phyloP scores from a whole-genome alignment of 306 rosid genomes.

The Mucuna pruriens region DNA sequence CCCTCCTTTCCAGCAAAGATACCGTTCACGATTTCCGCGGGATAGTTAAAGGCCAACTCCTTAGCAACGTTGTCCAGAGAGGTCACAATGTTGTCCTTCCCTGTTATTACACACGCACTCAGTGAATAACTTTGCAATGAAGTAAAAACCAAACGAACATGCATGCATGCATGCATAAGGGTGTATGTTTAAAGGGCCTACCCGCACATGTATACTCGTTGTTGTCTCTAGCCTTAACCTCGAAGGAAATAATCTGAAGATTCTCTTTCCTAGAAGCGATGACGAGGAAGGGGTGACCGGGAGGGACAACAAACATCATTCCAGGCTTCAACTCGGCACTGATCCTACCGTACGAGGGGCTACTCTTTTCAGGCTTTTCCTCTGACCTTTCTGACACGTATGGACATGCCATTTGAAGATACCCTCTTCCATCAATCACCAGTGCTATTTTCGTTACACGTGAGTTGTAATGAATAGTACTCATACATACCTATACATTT shows the following conservation, averaged over 20 bases:
- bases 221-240: constrained; percentile 58
- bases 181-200: background rate
- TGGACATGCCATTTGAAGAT: constrained; percentile 68
- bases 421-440: constrained; percentile 56
- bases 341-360: constrained; percentile 39
- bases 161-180: background rate
- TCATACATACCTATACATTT: constrained; percentile 59
- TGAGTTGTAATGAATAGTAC: constrained; percentile 53
- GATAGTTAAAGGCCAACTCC: constrained; percentile 51
- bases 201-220: constrained; percentile 51
- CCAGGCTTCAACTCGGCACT: constrained; percentile 44
- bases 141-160: background rate
- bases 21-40: constrained; percentile 54
- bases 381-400: constrained; percentile 40
- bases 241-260: constrained; percentile 58
- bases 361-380: background rate
- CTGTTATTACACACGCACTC: constrained; percentile 21
- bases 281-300: constrained; percentile 61
- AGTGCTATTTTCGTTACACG: constrained; percentile 56
- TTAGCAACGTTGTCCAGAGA: constrained; percentile 59
- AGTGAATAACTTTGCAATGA: background rate
- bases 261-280: constrained; percentile 45
- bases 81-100: constrained; percentile 59
- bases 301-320: constrained; percentile 56
- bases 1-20: constrained; percentile 52